Evolutionary conservation across 2,329 filamentous ascomycete genomes (phyloP).

Genomic region (Penicillium frequentans): DNA sequence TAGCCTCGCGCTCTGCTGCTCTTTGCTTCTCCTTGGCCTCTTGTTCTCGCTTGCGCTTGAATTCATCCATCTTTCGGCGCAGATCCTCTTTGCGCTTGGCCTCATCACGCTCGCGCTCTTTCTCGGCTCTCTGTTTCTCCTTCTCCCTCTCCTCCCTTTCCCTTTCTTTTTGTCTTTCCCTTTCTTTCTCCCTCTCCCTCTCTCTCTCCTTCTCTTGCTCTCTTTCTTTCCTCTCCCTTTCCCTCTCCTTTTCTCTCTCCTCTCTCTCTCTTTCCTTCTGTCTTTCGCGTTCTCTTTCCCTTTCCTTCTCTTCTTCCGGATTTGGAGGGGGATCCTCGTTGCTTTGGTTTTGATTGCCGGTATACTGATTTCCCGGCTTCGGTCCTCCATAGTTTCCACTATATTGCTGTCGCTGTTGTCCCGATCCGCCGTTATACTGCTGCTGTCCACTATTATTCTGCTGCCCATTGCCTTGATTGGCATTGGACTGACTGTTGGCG

Average conservation of each 20-base stretch:
- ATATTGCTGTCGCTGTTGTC: conserved; percentile 23
- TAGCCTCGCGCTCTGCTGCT: conserved; percentile 41
- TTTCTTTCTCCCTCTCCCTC: neutral
- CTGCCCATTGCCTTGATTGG: conserved; percentile 26
- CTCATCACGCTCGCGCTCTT: conserved; percentile 33
- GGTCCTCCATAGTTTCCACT: conserved; percentile 32
- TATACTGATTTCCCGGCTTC: conserved; percentile 31
- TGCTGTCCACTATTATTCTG: conserved; percentile 27
- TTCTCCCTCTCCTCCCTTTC: conserved; percentile 19
- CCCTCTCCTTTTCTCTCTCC: conserved; percentile 5
- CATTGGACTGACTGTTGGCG: conserved; percentile 21
- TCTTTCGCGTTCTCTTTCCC: conserved; percentile 2
- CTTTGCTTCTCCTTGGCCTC: conserved; percentile 39
- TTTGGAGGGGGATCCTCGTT: conserved; percentile 26
- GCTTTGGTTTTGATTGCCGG: conserved; percentile 38
- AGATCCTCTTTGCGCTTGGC: conserved; percentile 38
- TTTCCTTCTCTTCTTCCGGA: neutral
- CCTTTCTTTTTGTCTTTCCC: neutral
- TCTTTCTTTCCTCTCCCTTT: conserved; percentile 10
- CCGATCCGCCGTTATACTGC: conserved; percentile 4
- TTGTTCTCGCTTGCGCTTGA: conserved; percentile 37
- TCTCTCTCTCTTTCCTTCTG: conserved; percentile 12
- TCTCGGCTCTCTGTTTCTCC: conserved; percentile 17
- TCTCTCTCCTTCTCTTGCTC: conserved; percentile 21
- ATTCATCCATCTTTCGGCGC: conserved; percentile 40